Percentiles rank a stretch among this genome's conserved stretches.
These are phyloP conservation scores for Zelonia costaricensis DNA, from an alignment of 208 protist species.

Conservation along the genomic window DNA sequence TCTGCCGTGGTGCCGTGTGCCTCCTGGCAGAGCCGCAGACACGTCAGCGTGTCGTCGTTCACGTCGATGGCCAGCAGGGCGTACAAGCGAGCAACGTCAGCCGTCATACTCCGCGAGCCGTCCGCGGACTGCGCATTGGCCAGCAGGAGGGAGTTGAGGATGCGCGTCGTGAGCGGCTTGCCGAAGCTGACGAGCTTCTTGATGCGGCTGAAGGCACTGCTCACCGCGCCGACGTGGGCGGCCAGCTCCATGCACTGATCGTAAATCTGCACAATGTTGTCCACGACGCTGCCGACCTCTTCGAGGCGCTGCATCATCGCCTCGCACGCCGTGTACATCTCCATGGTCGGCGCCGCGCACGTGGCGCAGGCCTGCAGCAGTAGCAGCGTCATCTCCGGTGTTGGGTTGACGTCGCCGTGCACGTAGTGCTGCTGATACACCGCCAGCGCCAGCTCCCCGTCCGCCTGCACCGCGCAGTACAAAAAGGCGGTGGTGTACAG, in stretches of 20 bases:
- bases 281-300: constrained; percentile 61
- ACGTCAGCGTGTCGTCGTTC: constrained; percentile 75
- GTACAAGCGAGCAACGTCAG: constrained; percentile 71
- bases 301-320: constrained; percentile 68
- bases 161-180: constrained; percentile 75
- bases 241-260: constrained; percentile 87
- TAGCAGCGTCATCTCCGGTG: constrained; percentile 81
- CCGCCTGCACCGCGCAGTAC: constrained; percentile 73
- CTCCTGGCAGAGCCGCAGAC: constrained; percentile 47
- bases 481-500: constrained; percentile 78
- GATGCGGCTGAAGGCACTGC: constrained; percentile 63
- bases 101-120: constrained; percentile 59
- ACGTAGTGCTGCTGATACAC: constrained; percentile 72
- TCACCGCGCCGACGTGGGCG: constrained; percentile 73
- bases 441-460: constrained; percentile 77
- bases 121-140: constrained; percentile 79
- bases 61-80: constrained; percentile 47
- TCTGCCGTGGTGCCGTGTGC: constrained; percentile 42
- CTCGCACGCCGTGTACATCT: constrained; percentile 62
- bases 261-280: constrained; percentile 58
- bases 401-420: constrained; percentile 74
- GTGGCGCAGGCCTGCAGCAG: constrained; percentile 78
- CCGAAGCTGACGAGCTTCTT: constrained; percentile 81
- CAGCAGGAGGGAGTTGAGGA: constrained; percentile 84
- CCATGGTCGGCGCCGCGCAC: constrained; percentile 47